A percentile compares a stretch with the other conserved stretches of the same genome.
These are phyloP conservation scores for Pseudogymnoascus sp. DNA, from an alignment of 2,329 filamentous ascomycete species.

Conservation along the genomic window DNA sequence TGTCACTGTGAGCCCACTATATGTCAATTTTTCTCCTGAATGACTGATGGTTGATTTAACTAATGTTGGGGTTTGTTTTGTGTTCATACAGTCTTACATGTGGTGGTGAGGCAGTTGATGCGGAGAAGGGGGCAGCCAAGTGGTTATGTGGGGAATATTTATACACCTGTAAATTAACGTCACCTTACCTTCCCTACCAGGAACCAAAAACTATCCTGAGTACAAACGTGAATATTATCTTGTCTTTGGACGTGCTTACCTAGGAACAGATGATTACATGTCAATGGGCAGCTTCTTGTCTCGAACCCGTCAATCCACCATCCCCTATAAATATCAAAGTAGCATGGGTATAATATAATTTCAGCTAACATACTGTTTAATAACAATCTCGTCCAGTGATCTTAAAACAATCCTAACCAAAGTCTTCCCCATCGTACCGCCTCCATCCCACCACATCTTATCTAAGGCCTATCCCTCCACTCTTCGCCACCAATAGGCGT, in stretches of 20 bases:
- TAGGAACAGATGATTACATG: too few species aligned
- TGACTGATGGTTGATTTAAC: background rate
- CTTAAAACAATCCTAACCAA: background rate
- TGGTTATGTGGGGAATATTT: background rate
- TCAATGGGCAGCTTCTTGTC: too few species aligned
- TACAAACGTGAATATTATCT: too few species aligned
- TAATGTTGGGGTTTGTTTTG: background rate
- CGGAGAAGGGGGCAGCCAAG: background rate
- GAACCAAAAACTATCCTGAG: background rate
- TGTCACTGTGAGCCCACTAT: background rate
- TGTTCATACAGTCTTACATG: background rate
- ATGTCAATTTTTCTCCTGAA: background rate
- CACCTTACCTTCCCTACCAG: background rate
- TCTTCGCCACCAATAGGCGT: constrained; percentile 1
- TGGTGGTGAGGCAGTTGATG: background rate
- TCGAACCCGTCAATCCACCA: too few species aligned
- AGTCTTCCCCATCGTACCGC: background rate
- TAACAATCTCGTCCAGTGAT: background rate
- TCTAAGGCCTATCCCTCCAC: background rate
- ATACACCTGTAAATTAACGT: background rate
- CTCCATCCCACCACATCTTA: background rate
- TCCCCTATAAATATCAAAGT: background rate
- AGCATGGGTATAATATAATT: background rate
- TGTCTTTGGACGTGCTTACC: too few species aligned
- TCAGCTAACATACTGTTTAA: background rate